Base-by-base conservation (phyloP, 1,284 basidiomycete species). In the Macrocystidia cucumis region DNA sequence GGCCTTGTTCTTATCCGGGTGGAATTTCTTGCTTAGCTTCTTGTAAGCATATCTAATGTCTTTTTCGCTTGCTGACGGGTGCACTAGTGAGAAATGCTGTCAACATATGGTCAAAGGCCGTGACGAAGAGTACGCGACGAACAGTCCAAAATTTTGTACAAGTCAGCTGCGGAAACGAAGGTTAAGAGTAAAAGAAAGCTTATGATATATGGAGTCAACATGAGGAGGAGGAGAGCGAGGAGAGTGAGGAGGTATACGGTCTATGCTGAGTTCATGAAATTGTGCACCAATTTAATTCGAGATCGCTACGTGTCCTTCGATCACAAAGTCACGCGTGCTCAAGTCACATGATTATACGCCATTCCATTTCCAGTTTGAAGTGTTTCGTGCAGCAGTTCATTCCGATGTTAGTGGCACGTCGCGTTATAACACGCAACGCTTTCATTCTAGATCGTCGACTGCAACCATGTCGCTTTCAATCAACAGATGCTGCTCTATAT, bases 1-100 rank as follows among this genome's bases (percentile, higher is more conserved):
- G 9, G 88, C 86, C 47, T 83, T 84, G 60, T 93, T 96, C 67
- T 93, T 93, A 65, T 97, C 92, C 1, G 92, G 92, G 54, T 96
- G 92, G 44, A 77, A 89, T 60, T 82, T 89, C 50, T 81, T 84
- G 59, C 89, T 92, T 31, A 95, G 66, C 54, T 79, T 82, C 62
- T 92, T 86, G 65, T 96, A 97, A 1, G 91, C 89, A 47, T 86
- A 81, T 59, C 86, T 79, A 55, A 97, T 90, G 46, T 95, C 90
- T 48, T 78, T 75, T 23, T 93, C 89, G 20, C 78, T 81, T 14
- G 91, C 90, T 29, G 79, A 78, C 45, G 66, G 78, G 47, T 78
- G 72, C 31, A 96, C 87, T 91, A 32, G 20, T 7, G 11, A 5
- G 11, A 20, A 28, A 18, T n/a, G n/a, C n/a, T n/a, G n/a, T n/a